Conservation (phyloP, 2,329 filamentous ascomycete genomes). For the Cladosporium velox region DNA sequence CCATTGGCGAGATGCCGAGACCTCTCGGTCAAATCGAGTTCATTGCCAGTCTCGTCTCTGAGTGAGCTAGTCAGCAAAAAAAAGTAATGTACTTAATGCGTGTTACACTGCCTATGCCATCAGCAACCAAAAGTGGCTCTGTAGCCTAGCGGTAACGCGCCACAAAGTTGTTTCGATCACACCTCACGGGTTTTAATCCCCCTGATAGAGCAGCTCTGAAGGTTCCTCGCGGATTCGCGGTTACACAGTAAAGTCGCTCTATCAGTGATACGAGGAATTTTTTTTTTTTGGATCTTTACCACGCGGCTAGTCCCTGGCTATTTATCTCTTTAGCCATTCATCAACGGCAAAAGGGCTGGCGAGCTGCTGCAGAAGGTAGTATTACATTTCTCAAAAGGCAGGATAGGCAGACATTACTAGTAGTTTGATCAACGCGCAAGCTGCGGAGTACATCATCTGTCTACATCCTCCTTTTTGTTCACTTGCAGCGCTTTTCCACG, state of each 20-base stretch:
- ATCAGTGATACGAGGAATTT: no score
- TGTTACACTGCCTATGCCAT: neutral
- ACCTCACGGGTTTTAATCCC: neutral
- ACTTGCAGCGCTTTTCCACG: constrained; percentile 97
- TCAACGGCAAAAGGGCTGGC: neutral
- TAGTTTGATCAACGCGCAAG: neutral
- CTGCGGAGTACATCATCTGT: neutral
- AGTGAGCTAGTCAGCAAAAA: neutral
- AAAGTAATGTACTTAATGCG: neutral
- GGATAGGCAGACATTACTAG: neutral
- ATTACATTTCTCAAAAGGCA: neutral
- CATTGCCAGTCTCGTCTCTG: no score
- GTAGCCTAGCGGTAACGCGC: neutral
- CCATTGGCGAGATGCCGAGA: no score
- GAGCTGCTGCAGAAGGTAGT: neutral
- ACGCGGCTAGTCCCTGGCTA: no score
- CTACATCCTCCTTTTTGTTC: neutral
- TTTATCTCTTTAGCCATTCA: neutral
- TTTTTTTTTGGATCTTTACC: no score
- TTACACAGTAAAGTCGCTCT: no score
- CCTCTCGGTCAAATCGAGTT: no score
- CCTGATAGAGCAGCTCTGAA: no score
- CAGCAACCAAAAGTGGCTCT: neutral
- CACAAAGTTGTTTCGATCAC: neutral
- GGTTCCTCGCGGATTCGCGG: no score